Evolutionary conservation across 495 filamentous ascomycete species (phyloP).

Genomic region (Talaromyces thailandensis): DNA sequence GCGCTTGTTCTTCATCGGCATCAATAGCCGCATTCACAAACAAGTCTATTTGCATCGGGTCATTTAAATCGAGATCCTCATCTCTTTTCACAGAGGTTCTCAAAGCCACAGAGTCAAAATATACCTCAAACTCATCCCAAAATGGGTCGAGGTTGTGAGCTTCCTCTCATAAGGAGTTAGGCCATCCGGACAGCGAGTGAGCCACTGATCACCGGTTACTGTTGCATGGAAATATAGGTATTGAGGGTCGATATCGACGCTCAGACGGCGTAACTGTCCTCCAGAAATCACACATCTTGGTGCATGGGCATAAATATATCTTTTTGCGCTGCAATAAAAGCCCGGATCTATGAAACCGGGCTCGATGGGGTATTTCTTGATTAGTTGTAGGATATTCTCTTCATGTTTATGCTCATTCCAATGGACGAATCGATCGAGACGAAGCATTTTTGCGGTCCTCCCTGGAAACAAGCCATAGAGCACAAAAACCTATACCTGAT

Average conservation of each 20-base stretch:
- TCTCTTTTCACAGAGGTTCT: background rate
- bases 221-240: background rate
- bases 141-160: background rate
- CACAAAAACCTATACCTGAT: background rate
- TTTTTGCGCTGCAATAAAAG: constrained; percentile 3
- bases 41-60: background rate
- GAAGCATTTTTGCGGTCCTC: background rate
- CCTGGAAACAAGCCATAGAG: background rate
- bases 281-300: background rate
- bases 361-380: background rate
- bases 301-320: background rate
- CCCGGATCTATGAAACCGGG: background rate
- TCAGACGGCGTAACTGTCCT: background rate
- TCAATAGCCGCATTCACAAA: background rate
- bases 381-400: background rate
- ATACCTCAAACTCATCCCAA: background rate
- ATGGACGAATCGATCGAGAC: background rate
- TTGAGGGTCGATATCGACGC: background rate
- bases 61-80: background rate
- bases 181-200: background rate
- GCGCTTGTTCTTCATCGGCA: background rate
- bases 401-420: background rate
- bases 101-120: background rate
- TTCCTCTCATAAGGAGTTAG: background rate
- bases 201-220: background rate